These are phyloP conservation scores for Wakefieldia striispora DNA, from an alignment of 768 basidiomycete species.

Conservation along the genomic window DNA sequence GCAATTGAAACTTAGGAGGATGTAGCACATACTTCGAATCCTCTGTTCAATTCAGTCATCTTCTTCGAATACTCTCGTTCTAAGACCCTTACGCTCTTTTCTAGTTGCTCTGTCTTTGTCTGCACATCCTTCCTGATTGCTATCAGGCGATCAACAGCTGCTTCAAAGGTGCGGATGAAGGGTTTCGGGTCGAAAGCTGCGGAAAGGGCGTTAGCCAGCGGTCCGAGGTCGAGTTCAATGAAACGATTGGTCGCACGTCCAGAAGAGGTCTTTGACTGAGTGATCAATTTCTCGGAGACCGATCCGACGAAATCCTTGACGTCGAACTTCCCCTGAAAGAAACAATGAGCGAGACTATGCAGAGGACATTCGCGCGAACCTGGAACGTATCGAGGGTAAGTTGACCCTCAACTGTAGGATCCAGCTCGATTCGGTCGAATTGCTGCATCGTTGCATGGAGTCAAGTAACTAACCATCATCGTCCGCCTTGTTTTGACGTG, in stretches of 20 bases:
- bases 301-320: constrained; percentile 85
- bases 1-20: not conserved
- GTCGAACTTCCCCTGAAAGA: constrained; percentile 78
- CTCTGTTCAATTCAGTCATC: constrained; percentile 88
- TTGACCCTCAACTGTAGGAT: constrained; percentile 53
- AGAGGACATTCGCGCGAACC: constrained; percentile 31
- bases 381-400: constrained; percentile 55
- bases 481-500: constrained; percentile 28
- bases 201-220: constrained; percentile 8
- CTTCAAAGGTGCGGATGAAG: constrained; percentile 90
- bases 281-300: constrained; percentile 84
- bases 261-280: constrained; percentile 77
- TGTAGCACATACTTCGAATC: constrained; percentile 74
- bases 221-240: not conserved
- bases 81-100: constrained; percentile 83
- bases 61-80: constrained; percentile 94
- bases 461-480: not conserved
- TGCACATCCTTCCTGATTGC: constrained; percentile 88
- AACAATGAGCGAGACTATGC: constrained; percentile 7
- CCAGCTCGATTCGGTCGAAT: constrained; percentile 35
- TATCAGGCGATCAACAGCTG: constrained; percentile 85
- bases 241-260: constrained; percentile 61
- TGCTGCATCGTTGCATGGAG: constrained; percentile 22
- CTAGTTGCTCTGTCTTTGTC: constrained; percentile 84
- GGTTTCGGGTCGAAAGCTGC: constrained; percentile 93